phyloP scores from a whole-genome alignment of 257 asterid species.

The Linderniella brevidens region DNA sequence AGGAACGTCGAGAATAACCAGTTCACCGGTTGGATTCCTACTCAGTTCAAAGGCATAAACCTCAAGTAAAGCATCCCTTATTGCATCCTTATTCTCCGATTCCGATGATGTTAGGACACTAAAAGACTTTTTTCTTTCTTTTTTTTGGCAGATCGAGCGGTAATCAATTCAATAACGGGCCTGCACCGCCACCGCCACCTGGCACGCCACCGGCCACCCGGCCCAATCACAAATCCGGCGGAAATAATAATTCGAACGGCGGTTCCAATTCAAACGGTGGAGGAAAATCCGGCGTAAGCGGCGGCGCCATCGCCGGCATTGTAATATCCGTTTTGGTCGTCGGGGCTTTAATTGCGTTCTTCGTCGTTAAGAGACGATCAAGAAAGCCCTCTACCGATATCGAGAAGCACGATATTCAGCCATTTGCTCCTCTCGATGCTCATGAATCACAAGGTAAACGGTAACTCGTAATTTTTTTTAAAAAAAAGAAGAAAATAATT shows the following conservation, averaged over 20 bases:
- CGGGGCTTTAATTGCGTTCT: slow-evolving; percentile 66
- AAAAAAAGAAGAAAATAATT: too few relatives aligned
- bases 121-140: slow-evolving; percentile 3
- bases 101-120: too few relatives aligned
- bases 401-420: slow-evolving; percentile 2
- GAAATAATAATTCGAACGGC: slow-evolving; percentile 23
- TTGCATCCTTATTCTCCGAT: slow-evolving; percentile 10
- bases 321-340: slow-evolving; percentile 56
- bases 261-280: slow-evolving; percentile 24
- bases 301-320: slow-evolving; percentile 87
- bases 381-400: slow-evolving; percentile 8
- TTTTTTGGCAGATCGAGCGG: slow-evolving; percentile 41
- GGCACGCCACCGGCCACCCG: slow-evolving; percentile 74
- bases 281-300: slow-evolving; percentile 60
- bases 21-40: slow-evolving; percentile 80
- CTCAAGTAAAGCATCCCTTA: slow-evolving; percentile 4
- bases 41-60: slow-evolving; percentile 56
- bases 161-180: slow-evolving; percentile 54
- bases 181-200: slow-evolving; percentile 98
- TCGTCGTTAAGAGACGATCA: slow-evolving; percentile 47
- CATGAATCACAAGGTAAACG: neutral
- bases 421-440: slow-evolving; percentile 3
- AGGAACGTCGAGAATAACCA: slow-evolving; percentile 86
- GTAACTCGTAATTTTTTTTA: neutral
- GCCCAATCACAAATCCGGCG: slow-evolving; percentile 40